Evolutionary conservation across 345 rosid species (phyloP), one percentile per base, ranked within the genome.

Genomic region (Hypericum androsaemum): DNA sequence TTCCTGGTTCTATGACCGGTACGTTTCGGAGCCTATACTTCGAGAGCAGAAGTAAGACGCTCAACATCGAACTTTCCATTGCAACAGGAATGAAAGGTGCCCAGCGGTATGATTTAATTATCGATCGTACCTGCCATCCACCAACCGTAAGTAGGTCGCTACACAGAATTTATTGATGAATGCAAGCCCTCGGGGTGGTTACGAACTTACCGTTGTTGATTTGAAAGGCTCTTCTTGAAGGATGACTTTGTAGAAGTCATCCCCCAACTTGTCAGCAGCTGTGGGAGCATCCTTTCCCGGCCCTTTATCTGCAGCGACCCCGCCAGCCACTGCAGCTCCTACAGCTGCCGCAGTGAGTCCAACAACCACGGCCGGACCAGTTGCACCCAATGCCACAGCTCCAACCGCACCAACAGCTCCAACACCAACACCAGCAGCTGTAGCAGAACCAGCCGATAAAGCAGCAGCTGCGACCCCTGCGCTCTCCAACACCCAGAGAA

Each of bases 171-270:
- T n/a, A n/a, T n/a, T 22, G 2, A 41, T 10, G 13, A 12, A 43
- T 12, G 64, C 51, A 45, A 42, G 11, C 8, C 36, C 47, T 1
- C 43, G 2, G 32, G 5, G 13, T 50, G 43, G 8, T 6, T 13
- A 5, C 11, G 1, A 41, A 11, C 80, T 77, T 65, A 84, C 89
- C 8, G 79, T 66, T 62, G 95, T 84, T 45, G 92, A 82, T 66
- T 75, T 86, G 66, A 90, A 90, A 22, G 96, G 96, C 64, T 90
- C 96, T 70, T 90, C 90, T 68, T 76, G 73, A 32, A 86, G 80
- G 52, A 86, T 70, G 39, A 79, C 80, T 65, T 80, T 69, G 70
- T 84, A 89, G 61, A 86, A 86, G 48, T 89, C 95, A 56, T 79
- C 64, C 41, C 87, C 90, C 47, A 89, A 73, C 13, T 66, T 71